Base-by-base conservation (phyloP, 2,329 filamentous ascomycete species). In the Cercospora brassicicola region DNA sequence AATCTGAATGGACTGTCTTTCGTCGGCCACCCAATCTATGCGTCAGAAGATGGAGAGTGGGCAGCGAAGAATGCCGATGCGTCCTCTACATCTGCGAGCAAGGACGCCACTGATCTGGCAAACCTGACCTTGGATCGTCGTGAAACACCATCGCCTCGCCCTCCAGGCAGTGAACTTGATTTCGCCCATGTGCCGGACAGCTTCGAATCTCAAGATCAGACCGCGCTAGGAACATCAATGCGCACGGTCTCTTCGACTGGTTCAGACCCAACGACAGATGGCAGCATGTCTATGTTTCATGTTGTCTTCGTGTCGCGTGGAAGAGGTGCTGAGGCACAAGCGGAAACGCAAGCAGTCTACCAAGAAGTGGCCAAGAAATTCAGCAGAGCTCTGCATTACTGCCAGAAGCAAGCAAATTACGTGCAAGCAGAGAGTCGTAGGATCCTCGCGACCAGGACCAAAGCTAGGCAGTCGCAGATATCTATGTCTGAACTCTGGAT, bases 261-360 rank as follows among this genome's bases (percentile, higher is more conserved):
- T 7, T 79, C 77, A 26, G 76, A 70, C 18, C 67, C 68, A 3
- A 67, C 77, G 13, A 79, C 76, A 9, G 80, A 79, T 61, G 62
- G 51, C 9, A 89, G 91, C 77, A 94, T 98, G 91, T 93, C 90
- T 70, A 98, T 98, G 94, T 99, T 99, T 81, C 96, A 97, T 78
- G 87, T 97, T 10, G 93, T 98, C 26, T 98, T 98, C 78, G 91
- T 97, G 61, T 83, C 97, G 71, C 91, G 92, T 72, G 91, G 93
- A 2, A 90, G 90, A 60, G 88, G 90, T 62, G 84, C 94, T 66
- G 91, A 97, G 76, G 89, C 91, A 72, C 91, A 91, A 66, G 84
- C 83, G 76, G 83, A 87, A 11, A 83, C 96, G 56, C 33, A 53
- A 53, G 91, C 96, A 71, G 89, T 97, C 77, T 97, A 97, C 78